These are phyloP conservation scores for Carpinus fangiana DNA, from an alignment of 306 rosid species.

Conservation along the genomic window DNA sequence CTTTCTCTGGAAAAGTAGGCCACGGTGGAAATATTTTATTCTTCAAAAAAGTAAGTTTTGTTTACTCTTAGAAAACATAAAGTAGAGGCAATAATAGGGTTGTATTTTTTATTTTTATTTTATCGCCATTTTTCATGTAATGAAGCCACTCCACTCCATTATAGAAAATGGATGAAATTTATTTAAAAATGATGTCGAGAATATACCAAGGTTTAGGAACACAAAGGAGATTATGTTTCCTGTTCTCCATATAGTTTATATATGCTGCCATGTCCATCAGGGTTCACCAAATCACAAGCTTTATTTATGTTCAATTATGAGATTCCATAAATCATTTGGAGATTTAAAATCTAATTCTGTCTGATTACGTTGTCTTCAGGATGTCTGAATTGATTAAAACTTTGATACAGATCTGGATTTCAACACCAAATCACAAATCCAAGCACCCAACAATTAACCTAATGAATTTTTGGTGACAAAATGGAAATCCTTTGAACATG, in stretches of 20 bases:
- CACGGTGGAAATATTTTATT: neutral
- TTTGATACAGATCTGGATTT: neutral
- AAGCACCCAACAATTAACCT: too few species aligned
- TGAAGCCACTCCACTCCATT: neutral
- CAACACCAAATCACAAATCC: neutral
- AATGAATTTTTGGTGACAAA: too few species aligned
- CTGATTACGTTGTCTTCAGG: neutral
- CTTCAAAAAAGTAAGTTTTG: neutral
- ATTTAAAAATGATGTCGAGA: constrained; percentile 11
- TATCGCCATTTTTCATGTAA: neutral
- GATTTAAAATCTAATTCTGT: neutral
- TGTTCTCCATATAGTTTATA: neutral
- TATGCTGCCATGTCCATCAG: constrained; percentile 26
- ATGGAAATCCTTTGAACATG: too few species aligned
- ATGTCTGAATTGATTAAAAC: neutral
- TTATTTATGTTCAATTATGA: neutral
- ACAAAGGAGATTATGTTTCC: constrained; percentile 4
- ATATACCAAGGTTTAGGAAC: constrained; percentile 5
- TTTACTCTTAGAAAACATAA: neutral
- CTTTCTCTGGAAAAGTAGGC: neutral
- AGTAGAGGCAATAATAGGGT: neutral
- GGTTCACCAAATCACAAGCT: constrained; percentile 7
- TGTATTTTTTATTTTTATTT: neutral
- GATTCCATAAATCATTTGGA: neutral
- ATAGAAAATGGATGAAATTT: neutral